Percentiles rank a stretch among this genome's conserved stretches.
Conservation (phyloP, 2,329 filamentous ascomycete genomes). For the Trichoderma cornu-damae region DNA sequence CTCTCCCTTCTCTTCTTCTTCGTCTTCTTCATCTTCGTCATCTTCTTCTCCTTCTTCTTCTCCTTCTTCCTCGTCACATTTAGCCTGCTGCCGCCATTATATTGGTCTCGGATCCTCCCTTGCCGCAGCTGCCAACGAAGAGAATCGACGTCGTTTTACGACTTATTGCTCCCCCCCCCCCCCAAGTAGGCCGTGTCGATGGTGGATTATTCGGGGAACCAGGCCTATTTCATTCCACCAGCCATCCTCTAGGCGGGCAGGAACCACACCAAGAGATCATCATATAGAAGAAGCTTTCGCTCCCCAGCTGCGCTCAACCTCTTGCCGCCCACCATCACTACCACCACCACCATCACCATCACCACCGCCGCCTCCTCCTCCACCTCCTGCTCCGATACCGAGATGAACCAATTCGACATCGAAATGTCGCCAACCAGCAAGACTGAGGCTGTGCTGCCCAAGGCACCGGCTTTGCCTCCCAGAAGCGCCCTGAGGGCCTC, state of each 20-base stretch:
- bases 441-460: constrained; percentile 3
- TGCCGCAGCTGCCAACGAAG: background rate
- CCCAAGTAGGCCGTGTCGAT: constrained; percentile 18
- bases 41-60: constrained; percentile 3
- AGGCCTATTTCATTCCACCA: constrained; percentile 23
- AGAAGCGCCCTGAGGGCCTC: constrained; percentile 48
- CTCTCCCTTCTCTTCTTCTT: constrained; percentile 9
- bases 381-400: constrained; percentile 11
- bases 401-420: constrained; percentile 21
- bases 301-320: constrained; percentile 22
- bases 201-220: constrained; percentile 17
- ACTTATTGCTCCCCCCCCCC: background rate
- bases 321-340: constrained; percentile 10
- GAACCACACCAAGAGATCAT: background rate
- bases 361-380: no score
- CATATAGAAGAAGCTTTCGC: constrained; percentile 23
- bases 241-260: constrained; percentile 6
- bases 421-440: constrained; percentile 22
- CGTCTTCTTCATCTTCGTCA: no score
- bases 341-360: background rate
- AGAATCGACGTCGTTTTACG: background rate
- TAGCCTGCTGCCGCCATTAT: background rate
- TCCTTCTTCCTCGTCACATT: constrained; percentile 2
- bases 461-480: constrained; percentile 44
- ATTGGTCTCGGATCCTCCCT: constrained; percentile 16